Percentiles rank a stretch among this genome's conserved stretches.
phyloP scores from a whole-genome alignment of 805 yeast genomes.

The Wickerhamomyces silvicola region DNA sequence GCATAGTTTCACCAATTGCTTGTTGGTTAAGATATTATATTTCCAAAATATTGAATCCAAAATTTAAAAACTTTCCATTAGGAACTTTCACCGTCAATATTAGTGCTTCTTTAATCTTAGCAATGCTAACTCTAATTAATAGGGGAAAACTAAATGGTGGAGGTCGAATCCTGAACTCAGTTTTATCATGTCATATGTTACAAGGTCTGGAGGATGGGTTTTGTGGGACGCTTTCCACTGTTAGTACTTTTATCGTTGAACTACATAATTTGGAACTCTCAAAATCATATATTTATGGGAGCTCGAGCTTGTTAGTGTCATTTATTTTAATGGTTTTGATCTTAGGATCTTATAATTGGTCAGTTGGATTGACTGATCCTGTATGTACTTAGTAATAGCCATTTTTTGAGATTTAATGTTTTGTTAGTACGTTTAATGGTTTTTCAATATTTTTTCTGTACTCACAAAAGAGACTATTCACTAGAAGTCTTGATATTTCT shows the following conservation, averaged over 20 bases:
- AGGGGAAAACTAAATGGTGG: conserved; percentile 34
- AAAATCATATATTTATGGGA: conserved; percentile 45
- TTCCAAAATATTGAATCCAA: conserved; percentile 42
- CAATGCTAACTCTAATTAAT: conserved; percentile 34
- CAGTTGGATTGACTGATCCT: conserved; percentile 34
- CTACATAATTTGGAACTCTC: conserved; percentile 32
- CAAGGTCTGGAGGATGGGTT: conserved; percentile 56
- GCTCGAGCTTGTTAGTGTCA: conserved; percentile 37
- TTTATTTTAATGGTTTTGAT: conserved; percentile 49
- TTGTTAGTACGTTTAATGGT: not conserved
- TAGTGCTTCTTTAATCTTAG: conserved; percentile 38
- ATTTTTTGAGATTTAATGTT: not conserved
- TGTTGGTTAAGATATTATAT: conserved; percentile 52
- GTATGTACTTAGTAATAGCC: conserved; percentile 9
- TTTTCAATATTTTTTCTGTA: not conserved
- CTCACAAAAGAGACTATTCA: conserved; percentile 8
- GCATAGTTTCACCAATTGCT: conserved; percentile 68
- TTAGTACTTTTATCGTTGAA: conserved; percentile 75
- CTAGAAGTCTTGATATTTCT: conserved; percentile 9
- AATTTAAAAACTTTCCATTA: conserved; percentile 39
- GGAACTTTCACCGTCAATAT: conserved; percentile 49
- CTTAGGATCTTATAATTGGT: conserved; percentile 72
- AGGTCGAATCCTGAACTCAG: conserved; percentile 23
- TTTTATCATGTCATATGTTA: conserved; percentile 43
- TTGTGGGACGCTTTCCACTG: conserved; percentile 67